These are phyloP conservation scores for Schwanniomyces vanrijiae DNA, from an alignment of 805 yeast genomes.

Conservation along the genomic window DNA sequence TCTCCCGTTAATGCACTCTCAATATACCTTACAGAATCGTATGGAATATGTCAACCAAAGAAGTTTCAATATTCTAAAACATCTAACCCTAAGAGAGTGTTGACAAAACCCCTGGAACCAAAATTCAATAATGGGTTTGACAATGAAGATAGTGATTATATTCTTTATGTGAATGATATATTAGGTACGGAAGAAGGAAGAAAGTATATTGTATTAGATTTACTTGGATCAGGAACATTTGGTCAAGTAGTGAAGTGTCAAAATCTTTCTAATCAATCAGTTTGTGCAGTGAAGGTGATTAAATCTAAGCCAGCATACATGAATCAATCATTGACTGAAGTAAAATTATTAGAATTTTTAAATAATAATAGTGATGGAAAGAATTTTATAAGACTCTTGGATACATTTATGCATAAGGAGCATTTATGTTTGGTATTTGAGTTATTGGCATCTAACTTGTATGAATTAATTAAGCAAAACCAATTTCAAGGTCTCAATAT, in stretches of 20 bases:
- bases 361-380: conserved; percentile 66
- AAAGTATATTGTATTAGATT: conserved; percentile 84
- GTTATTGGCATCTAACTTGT: conserved; percentile 79
- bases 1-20: conserved; percentile 85
- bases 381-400: conserved; percentile 75
- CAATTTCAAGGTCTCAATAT: conserved; percentile 88
- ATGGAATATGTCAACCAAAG: conserved; percentile 76
- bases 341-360: conserved; percentile 76
- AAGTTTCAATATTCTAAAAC: conserved; percentile 77
- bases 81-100: conserved; percentile 85
- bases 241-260: conserved; percentile 98
- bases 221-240: conserved; percentile 95
- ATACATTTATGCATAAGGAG: conserved; percentile 87
- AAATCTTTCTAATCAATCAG: conserved; percentile 71
- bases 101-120: conserved; percentile 91
- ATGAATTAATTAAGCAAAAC: conserved; percentile 88
- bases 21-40: conserved; percentile 73
- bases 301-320: conserved; percentile 89
- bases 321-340: conserved; percentile 91
- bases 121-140: conserved; percentile 79
- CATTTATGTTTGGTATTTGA: conserved; percentile 94
- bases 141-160: conserved; percentile 86
- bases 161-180: conserved; percentile 90
- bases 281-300: conserved; percentile 92
- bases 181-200: conserved; percentile 83